phyloP scores from a whole-genome alignment of 1,284 basidiomycete species.

The Dichomitus squalens region DNA sequence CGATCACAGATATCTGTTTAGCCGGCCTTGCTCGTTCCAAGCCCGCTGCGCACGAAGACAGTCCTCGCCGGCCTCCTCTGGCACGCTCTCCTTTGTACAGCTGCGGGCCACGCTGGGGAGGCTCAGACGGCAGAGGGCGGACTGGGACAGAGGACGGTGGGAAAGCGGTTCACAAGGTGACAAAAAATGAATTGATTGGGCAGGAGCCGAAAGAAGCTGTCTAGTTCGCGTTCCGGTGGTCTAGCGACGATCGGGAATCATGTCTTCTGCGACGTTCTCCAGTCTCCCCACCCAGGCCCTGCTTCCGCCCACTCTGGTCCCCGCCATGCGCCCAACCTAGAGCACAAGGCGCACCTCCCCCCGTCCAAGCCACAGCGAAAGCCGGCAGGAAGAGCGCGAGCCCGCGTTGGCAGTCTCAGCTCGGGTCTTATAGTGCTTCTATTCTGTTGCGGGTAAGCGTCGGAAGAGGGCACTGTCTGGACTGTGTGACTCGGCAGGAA shows the following conservation, averaged over 20 bases:
- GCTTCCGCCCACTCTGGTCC: constrained; percentile 3
- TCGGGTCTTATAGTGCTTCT: constrained; percentile 26
- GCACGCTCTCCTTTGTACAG: not conserved
- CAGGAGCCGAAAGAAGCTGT: constrained; percentile 26
- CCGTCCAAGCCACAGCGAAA: not conserved
- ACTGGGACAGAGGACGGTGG: constrained; percentile 21
- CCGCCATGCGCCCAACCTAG: not conserved
- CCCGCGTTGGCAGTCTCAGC: constrained; percentile 10
- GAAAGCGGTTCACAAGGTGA: constrained; percentile 30
- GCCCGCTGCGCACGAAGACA: constrained; percentile 1
- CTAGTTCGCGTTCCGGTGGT: constrained; percentile 25
- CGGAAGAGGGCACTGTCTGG: constrained; percentile 23
- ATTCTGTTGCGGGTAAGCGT: constrained; percentile 28
- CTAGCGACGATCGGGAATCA: constrained; percentile 35
- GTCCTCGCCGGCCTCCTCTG: not conserved
- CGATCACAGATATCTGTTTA: constrained; percentile 21
- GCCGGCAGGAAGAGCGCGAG: constrained; percentile 3
- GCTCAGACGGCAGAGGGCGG: constrained; percentile 7
- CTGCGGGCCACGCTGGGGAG: not conserved
- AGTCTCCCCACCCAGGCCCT: constrained; percentile 16
- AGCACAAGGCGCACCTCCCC: not conserved
- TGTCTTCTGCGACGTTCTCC: constrained; percentile 24
- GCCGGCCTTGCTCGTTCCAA: constrained; percentile 13
- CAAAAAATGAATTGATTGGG: constrained; percentile 25
- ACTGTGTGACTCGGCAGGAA: constrained; percentile 24